phyloP scores from a whole-genome alignment of 495 filamentous ascomycete genomes.

The Rostrohypoxylon terebratum region DNA sequence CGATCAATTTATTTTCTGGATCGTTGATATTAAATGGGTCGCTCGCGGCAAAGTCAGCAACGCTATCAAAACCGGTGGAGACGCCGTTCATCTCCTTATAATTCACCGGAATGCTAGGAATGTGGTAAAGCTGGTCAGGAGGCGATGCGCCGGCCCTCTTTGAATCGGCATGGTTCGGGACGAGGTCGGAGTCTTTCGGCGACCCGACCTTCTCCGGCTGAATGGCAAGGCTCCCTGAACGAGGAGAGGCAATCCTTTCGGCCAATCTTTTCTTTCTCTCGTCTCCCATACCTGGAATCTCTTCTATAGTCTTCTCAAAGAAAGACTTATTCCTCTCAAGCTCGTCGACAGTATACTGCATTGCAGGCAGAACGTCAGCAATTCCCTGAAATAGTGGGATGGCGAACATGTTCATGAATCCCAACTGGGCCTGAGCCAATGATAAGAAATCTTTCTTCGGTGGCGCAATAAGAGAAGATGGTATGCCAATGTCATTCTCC shows the following conservation, averaged over 20 bases:
- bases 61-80: conserved; percentile 49
- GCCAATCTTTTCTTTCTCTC: conserved; percentile 38
- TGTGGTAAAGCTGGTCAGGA: conserved; percentile 30
- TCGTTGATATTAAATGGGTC: conserved; percentile 52
- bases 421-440: conserved; percentile 86
- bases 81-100: conserved; percentile 57
- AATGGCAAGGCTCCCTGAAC: conserved; percentile 54
- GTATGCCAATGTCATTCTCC: conserved; percentile 87
- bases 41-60: conserved; percentile 51
- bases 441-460: conserved; percentile 86
- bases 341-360: conserved; percentile 85
- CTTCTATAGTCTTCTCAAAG: conserved; percentile 74
- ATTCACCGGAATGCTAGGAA: conserved; percentile 37
- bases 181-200: conserved; percentile 29
- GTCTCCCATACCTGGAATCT: conserved; percentile 53
- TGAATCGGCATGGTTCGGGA: conserved; percentile 37
- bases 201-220: conserved; percentile 42
- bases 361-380: conserved; percentile 81
- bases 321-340: conserved; percentile 76
- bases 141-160: conserved; percentile 41
- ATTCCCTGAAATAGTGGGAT: conserved; percentile 89
- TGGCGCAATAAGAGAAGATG: conserved; percentile 84
- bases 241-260: conserved; percentile 55
- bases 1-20: conserved; percentile 46
- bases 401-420: conserved; percentile 97